Conservation (phyloP, 2,329 filamentous ascomycete genomes). For the Cladophialophora bantiana region DNA sequence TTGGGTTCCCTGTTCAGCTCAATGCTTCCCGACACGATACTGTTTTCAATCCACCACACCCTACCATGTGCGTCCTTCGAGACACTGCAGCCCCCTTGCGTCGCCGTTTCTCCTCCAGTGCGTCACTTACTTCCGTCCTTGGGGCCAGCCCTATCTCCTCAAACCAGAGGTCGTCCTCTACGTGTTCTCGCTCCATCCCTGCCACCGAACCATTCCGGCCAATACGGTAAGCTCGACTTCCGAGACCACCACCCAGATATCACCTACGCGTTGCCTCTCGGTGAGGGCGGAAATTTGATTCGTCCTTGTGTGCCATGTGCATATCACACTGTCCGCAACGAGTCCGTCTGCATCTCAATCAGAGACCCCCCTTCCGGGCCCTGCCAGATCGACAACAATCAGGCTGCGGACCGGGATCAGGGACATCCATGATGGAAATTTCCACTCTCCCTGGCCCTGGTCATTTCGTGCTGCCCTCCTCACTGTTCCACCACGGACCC, state of each 20-base stretch:
- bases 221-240: slow-evolving; percentile 7
- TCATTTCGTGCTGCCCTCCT: slow-evolving; percentile 17
- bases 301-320: slow-evolving; percentile 31
- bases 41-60: slow-evolving; percentile 2
- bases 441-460: slow-evolving; percentile 17
- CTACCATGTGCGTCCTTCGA: slow-evolving; percentile 1
- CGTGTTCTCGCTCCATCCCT: background rate
- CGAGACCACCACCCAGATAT: slow-evolving; percentile 15
- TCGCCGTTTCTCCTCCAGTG: slow-evolving; percentile 1
- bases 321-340: slow-evolving; percentile 9
- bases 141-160: background rate
- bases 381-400: slow-evolving; percentile 28
- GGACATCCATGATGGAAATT: slow-evolving; percentile 3
- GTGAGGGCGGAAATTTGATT: slow-evolving; percentile 35
- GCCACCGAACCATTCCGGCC: slow-evolving; percentile 8
- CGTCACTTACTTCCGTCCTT: background rate
- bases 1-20: slow-evolving; percentile 3
- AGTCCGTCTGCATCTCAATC: slow-evolving; percentile 25
- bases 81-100: slow-evolving; percentile 3
- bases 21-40: background rate
- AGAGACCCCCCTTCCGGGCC: slow-evolving; percentile 1
- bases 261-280: slow-evolving; percentile 8
- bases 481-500: slow-evolving; percentile 26
- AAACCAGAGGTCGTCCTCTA: background rate
- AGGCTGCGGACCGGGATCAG: slow-evolving; percentile 16